Evolutionary conservation across 2,329 filamentous ascomycete species (phyloP), one percentile per base, ranked within the genome.

Genomic region (Arthroderma sp.): DNA sequence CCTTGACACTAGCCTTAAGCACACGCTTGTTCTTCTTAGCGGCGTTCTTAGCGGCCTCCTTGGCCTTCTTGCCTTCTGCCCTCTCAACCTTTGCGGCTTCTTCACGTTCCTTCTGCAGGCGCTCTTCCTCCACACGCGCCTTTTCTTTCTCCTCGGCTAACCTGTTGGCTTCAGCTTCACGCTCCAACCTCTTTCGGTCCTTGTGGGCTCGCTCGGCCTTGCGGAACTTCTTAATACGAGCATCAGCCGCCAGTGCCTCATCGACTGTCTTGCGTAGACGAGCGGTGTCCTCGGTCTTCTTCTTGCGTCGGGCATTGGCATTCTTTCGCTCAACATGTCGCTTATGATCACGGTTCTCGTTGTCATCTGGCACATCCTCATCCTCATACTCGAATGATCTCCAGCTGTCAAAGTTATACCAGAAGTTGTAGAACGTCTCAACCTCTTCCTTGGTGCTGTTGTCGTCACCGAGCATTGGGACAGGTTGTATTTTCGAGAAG

Each of bases 21-120:
- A 96, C 83, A 73, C 91, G 86, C 78, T 95, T 95, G 78, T 98
- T 98, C 84, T 98, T 98, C 83, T 98, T 98, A 58, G 91, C 83
- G 9, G 91, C 91, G 61, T 87, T 95, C 80, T 98, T 98, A 47
- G 91, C 91, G 1, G 89, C 89, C 69, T 98, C 91, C 74, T 96
- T 98, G 49, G 84, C 82, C 77, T 98, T 98, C 79, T 96, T 98
- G 59, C 71, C 71, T 51, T 83, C 76, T 55, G 89, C 87, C 55
- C 83, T 84, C 47, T 86, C 80, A 4, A 74, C 76, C 75, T 96
- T 96, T 52, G 87, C 85, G 36, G 81, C 75, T 55, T 83, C 85
- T 64, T 94, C 91, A 10, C 85, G 85, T 52, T 93, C 87, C 62
- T 84, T 85, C 54, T 80, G 78, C 38, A 80, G 77, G 65, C 80